Conservation (phyloP, 495 filamentous ascomycete species). For the Arthonia radiata region DNA sequence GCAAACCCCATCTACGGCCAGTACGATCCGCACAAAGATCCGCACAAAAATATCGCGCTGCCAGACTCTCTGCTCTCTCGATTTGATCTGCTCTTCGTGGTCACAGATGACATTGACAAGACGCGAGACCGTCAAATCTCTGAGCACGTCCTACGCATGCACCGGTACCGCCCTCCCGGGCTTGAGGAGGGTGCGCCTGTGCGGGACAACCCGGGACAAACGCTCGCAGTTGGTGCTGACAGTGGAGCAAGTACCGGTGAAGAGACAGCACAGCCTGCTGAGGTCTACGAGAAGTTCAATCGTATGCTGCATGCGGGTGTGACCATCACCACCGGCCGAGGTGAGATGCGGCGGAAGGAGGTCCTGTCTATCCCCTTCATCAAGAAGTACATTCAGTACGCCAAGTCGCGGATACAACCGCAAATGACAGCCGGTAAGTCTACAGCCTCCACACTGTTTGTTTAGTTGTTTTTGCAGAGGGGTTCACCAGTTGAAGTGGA, state of each 20-base stretch:
- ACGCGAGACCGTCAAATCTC: constrained; percentile 72
- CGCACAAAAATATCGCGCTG: constrained; percentile 92
- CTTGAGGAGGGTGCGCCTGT: constrained; percentile 91
- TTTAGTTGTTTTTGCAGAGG: too few relatives aligned
- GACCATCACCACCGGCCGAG: constrained; percentile 44
- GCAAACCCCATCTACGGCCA: constrained; percentile 97
- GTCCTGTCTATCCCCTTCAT: constrained; percentile 97
- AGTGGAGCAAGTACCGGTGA: too few relatives aligned
- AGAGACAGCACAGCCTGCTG: constrained; percentile 47
- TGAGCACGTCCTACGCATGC: constrained; percentile 94
- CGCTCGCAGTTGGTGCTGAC: constrained; percentile 71
- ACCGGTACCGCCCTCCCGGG: constrained; percentile 81
- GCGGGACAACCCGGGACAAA: constrained; percentile 63
- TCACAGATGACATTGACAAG: constrained; percentile 96
- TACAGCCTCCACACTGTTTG: too few relatives aligned
- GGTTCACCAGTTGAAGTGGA: too few relatives aligned
- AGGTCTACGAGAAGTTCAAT: constrained; percentile 93
- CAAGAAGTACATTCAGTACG: constrained; percentile 99
- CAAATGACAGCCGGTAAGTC: constrained; percentile 80
- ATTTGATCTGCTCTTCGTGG: constrained; percentile 96
- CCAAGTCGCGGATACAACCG: constrained; percentile 77
- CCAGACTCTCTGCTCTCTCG: constrained; percentile 91
- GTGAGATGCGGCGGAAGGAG: constrained; percentile 49
- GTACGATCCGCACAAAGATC: constrained; percentile 96
- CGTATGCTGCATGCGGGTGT: constrained; percentile 88